Evolutionary conservation across 495 filamentous ascomycete species (phyloP), one percentile per base, ranked within the genome.

Genomic region (Pseudevernia furfuracea): DNA sequence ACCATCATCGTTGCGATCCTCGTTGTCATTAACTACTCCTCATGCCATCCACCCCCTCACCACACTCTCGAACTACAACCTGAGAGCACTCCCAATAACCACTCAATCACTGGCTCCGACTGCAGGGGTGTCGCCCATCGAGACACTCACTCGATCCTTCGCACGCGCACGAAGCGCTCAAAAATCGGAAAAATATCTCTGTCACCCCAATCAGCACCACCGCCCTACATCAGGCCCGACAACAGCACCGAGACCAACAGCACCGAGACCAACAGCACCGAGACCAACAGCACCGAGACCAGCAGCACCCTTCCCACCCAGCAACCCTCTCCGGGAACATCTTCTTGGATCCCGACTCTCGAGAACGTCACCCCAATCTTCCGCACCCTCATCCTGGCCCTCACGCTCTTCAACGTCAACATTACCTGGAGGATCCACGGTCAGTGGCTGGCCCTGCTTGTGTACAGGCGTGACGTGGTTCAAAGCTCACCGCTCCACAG

Each of bases 351-450:
- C 10, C 61, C 25, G 4, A 14, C 23, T 3, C 19, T 25, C 19
- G 39, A 63, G 38, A 15, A 34, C 6, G 11, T 48, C 23, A 38
- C 38, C 4, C 37, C 61, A 2, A 44, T 58, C 12, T 63, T 58
- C 12, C 61, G 61, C 1, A 32, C 61, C 12, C 0, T 46, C 23
- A n/a, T 63, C 3, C 55, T 55, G 10, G 2, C 58, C 10, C 61
- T 63, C 25, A 57, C 61, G 15, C 37, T 63, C 8, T 58, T 58
- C 25, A 58, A 63, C 19, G 19, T 63, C 49, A 48, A 63, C n/a
- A 34, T 63, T 1, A 46, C 53, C 0, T 63, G 53, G 28, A 58
- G 53, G 15, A 63, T 58, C 23, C 39, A 63, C 28, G 52, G 53
- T 56, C 28, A 58, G 61, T 62, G 25, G 36, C n/a, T 32, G 12